These are phyloP conservation scores for Penicillium paradoxum DNA, from an alignment of 495 filamentous ascomycete species.

Conservation along the genomic window DNA sequence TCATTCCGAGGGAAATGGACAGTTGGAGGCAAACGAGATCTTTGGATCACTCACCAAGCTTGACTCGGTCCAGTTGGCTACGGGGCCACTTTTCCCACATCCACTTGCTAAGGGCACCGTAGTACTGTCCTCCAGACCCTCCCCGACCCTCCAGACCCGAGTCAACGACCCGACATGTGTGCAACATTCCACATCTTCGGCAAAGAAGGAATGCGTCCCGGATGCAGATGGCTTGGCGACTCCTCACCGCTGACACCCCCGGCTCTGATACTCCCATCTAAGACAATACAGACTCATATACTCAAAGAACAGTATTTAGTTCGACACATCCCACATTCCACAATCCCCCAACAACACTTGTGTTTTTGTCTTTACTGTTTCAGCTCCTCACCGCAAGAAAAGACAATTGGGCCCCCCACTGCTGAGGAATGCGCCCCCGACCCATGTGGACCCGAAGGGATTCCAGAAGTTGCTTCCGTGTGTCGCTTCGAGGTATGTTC, in stretches of 20 bases:
- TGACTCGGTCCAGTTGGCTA: background rate
- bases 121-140: too few relatives aligned
- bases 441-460: slow-evolving; percentile 18
- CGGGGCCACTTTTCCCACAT: background rate
- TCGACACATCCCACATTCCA: slow-evolving; percentile 4
- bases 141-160: background rate
- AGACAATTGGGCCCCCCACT: slow-evolving; percentile 6
- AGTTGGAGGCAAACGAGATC: background rate
- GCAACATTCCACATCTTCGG: slow-evolving; percentile 6
- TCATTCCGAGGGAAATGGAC: background rate
- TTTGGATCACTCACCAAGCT: background rate
- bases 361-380: slow-evolving; percentile 1
- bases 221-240: slow-evolving; percentile 10
- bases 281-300: too few relatives aligned
- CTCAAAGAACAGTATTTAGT: background rate
- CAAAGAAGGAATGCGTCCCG: slow-evolving; percentile 9
- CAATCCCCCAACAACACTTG: background rate
- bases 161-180: too few relatives aligned
- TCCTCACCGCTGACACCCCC: too few relatives aligned
- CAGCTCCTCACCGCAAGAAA: slow-evolving; percentile 10
- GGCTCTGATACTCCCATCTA: too few relatives aligned
- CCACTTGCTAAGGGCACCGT: background rate
- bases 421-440: slow-evolving; percentile 3
- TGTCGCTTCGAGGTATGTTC: slow-evolving; percentile 2
- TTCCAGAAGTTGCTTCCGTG: slow-evolving; percentile 14